Evolutionary conservation across 2,329 filamentous ascomycete genomes (phyloP), one percentile per base, ranked within the genome.

Genomic region (Colletotrichum sp.): DNA sequence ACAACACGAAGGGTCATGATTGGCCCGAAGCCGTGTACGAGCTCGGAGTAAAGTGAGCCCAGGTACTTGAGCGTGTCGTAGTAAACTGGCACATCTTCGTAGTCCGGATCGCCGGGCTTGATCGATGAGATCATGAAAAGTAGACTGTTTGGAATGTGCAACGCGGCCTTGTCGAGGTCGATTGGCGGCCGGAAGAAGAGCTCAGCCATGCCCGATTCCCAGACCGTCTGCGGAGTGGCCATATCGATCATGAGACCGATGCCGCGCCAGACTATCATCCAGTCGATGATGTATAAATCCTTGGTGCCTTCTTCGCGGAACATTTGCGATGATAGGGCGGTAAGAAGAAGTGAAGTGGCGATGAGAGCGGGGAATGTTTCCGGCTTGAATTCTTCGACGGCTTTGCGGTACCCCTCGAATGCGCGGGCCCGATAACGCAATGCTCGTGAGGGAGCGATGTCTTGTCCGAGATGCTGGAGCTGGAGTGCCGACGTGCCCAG

Each of bases 241-340:
- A 88, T 75, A 1, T 87, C 82, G 52, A 90, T 82, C 34, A 91
- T 88, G 18, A 89, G 80, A 34, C 88, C 85, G 30, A 88, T 91
- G 12, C 90, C 90, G 12, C 86, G 84, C 89, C 90, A 92, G 15
- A 92, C 84, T 5, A 87, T 78, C 82, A 91, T 88, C 90, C 90
- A 92, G 79, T 91, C 87, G 60, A 91, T 80, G 34, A 91, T 86
- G 78, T 88, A 90, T 3, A 91, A 84, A 3, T 86, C 84, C 60
- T 83, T 84, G 21, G 81, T 81, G 64, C 87, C 83, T 0, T 83
- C 80, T n/a, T 90, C 87, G 5, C 89, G 86, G 79, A 92, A 91
- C 68, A 83, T 83, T 70, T 90, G 84, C 7, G 88, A 88, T 12
- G 88, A 87, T 7, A 91, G 82, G 8, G 86, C 89, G 30, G 87